phyloP scores from a whole-genome alignment of 208 protist species.

The Acanthamoeba healyi region DNA sequence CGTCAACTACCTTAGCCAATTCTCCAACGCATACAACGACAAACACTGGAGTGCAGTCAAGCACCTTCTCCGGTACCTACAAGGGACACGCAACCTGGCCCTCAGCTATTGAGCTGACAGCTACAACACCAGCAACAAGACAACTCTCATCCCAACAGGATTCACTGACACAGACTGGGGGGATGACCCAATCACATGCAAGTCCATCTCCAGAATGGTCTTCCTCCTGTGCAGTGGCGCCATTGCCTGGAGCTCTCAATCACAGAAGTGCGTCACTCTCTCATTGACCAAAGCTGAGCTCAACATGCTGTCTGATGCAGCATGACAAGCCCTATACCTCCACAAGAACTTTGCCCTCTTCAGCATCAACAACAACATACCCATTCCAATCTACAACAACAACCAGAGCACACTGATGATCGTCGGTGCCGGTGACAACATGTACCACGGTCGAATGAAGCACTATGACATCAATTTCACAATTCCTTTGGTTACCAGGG shows the following conservation, averaged over 20 bases:
- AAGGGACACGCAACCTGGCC: neutral
- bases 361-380: neutral
- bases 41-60: neutral
- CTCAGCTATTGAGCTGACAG: too few relatives aligned
- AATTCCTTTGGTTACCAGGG: too few relatives aligned
- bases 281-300: neutral
- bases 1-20: conserved; percentile 3
- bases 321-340: neutral
- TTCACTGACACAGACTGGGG: too few relatives aligned
- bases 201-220: neutral
- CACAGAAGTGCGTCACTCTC: neutral
- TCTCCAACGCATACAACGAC: neutral
- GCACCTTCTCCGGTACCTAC: neutral
- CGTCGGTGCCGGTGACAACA: too few relatives aligned
- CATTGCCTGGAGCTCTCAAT: neutral
- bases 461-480: conserved; percentile 43
- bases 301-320: neutral
- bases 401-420: neutral
- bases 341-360: neutral
- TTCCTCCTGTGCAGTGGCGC: neutral
- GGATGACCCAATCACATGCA: too few relatives aligned
- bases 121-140: too few relatives aligned
- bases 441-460: neutral
- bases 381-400: neutral
- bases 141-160: too few relatives aligned